Conservation (phyloP, 148 eudicot species). For the Arctostaphylos glauca region DNA sequence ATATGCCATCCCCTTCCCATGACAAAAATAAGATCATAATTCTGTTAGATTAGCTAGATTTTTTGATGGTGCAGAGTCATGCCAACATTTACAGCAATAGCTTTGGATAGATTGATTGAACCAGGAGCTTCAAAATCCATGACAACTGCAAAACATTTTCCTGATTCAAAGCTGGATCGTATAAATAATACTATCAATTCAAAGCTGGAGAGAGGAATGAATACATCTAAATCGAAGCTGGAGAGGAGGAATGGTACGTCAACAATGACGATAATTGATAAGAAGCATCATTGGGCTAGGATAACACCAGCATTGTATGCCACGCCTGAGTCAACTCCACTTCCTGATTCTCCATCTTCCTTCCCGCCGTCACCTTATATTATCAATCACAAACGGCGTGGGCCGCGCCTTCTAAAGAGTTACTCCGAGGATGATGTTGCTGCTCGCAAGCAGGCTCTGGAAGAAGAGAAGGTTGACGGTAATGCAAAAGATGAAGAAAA, state of each 20-base stretch:
- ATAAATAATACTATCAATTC: conserved; percentile 26
- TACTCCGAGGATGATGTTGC: conserved; percentile 49
- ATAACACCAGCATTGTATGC: conserved; percentile 75
- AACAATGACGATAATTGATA: conserved; percentile 25
- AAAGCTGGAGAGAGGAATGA: conserved; percentile 24
- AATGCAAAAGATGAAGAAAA: conserved; percentile 23
- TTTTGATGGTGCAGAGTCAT: conserved; percentile 46
- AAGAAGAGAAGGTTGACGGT: conserved; percentile 24
- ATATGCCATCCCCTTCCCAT: neutral
- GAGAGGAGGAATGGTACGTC: conserved; percentile 42
- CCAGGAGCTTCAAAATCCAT: conserved; percentile 52
- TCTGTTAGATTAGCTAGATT: conserved; percentile 15
- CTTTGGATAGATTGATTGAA: conserved; percentile 73
- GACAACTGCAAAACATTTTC: conserved; percentile 26
- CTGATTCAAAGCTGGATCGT: conserved; percentile 43
- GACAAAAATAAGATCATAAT: neutral
- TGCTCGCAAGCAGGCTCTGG: conserved; percentile 22
- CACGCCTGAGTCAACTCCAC: conserved; percentile 77
- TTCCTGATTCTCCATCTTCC: conserved; percentile 83
- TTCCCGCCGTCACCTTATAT: conserved; percentile 81
- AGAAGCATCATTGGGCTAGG: conserved; percentile 48
- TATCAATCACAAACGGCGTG: conserved; percentile 86
- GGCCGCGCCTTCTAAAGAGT: conserved; percentile 79
- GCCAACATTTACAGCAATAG: conserved; percentile 76
- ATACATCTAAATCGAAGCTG: conserved; percentile 37